Conservation (phyloP, 2,329 filamentous ascomycete genomes). For the Colletotrichum nymphaeae region DNA sequence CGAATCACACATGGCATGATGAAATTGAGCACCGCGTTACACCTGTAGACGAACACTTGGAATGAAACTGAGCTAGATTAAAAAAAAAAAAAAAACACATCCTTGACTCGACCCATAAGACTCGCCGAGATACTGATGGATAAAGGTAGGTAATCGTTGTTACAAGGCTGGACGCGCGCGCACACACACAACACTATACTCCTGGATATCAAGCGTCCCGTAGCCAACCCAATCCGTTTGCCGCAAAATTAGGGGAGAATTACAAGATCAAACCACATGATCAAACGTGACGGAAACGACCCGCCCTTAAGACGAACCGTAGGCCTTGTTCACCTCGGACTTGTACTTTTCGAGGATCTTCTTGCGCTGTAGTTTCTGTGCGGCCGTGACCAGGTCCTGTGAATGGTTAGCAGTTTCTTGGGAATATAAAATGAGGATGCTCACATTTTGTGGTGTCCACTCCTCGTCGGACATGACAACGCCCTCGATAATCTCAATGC, state of each 20-base stretch:
- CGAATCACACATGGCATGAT: too few species aligned
- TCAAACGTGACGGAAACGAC: neutral
- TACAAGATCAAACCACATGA: slow-evolving; percentile 13
- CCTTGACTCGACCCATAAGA: neutral
- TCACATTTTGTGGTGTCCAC: slow-evolving; percentile 80
- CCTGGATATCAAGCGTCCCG: slow-evolving; percentile 34
- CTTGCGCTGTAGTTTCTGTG: slow-evolving; percentile 79
- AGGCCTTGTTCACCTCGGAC: slow-evolving; percentile 71
- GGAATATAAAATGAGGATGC: slow-evolving; percentile 42
- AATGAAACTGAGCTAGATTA: neutral
- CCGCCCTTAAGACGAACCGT: slow-evolving; percentile 50
- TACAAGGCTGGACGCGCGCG: slow-evolving; percentile 11
- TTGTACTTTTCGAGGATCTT: slow-evolving; percentile 72
- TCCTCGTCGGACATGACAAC: slow-evolving; percentile 79
- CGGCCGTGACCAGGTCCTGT: slow-evolving; percentile 74
- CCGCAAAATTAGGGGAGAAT: slow-evolving; percentile 12
- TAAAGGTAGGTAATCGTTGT: neutral
- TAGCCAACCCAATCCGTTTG: slow-evolving; percentile 22
- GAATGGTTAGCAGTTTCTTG: slow-evolving; percentile 40
- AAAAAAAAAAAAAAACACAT: neutral
- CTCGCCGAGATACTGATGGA: neutral
- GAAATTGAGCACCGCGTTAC: neutral
- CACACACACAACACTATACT: slow-evolving; percentile 30
- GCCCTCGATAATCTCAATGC: slow-evolving; percentile 78
- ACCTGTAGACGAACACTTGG: too few species aligned